Percentiles rank a stretch among this genome's conserved stretches.
phyloP scores from a whole-genome alignment of 192 early-diverging fungal genomes.

The Coemansia sp. region DNA sequence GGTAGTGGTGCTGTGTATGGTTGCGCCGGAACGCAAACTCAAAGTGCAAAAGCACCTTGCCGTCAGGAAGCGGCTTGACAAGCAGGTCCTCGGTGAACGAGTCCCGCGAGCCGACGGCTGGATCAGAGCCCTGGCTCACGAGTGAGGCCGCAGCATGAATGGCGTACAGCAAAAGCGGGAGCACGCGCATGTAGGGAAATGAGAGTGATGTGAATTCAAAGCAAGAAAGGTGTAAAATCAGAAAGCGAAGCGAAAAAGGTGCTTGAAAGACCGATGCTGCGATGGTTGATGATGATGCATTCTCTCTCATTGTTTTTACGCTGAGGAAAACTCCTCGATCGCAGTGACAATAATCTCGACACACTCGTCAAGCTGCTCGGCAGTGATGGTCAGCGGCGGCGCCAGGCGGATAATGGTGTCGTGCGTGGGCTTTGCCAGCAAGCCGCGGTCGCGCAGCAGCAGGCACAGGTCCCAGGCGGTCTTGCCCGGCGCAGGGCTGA shows the following conservation, averaged over 20 bases:
- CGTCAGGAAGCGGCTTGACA: conserved; percentile 70
- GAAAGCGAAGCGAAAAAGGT: no score
- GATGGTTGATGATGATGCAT: no score
- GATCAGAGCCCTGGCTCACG: background rate
- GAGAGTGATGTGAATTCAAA: no score
- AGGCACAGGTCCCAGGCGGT: conserved; percentile 98
- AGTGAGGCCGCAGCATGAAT: background rate
- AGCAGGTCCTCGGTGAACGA: conserved; percentile 66
- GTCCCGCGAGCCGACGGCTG: conserved; percentile 24
- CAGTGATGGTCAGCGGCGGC: conserved; percentile 93
- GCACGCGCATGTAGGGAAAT: background rate
- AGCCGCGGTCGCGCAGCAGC: conserved; percentile 84
- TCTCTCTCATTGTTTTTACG: no score
- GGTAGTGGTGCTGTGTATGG: conserved; percentile 65
- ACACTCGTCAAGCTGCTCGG: conserved; percentile 79
- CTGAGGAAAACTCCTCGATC: conserved; percentile 61
- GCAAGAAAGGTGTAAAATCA: no score
- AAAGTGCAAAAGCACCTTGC: conserved; percentile 80
- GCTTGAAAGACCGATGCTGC: no score
- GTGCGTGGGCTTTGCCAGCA: conserved; percentile 98
- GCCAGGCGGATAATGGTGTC: conserved; percentile 97
- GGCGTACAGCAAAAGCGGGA: background rate
- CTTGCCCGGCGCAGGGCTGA: conserved; percentile 81
- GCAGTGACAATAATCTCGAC: conserved; percentile 75
- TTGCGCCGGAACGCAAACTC: conserved; percentile 60